Evolutionary conservation across 2,329 filamentous ascomycete genomes (phyloP), one percentile per base, ranked within the genome.

Genomic region (Aureobasidium vineae): DNA sequence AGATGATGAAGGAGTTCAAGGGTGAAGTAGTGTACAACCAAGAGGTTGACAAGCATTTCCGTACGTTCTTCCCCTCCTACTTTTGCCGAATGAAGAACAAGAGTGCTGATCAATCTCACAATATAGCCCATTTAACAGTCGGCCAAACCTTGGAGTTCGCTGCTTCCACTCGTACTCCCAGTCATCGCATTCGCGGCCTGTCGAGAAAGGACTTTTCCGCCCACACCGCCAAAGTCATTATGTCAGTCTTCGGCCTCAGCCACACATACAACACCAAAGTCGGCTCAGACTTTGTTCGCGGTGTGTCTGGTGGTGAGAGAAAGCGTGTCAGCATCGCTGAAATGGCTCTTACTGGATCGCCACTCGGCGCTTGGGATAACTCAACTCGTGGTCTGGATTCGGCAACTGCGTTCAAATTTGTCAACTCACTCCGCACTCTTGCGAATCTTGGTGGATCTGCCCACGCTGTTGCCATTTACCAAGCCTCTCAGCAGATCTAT

Each of bases 311-410:
- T 68, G 85, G 85, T 61, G 74, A 76, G 67, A 70, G 73, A 57
- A 88, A 88, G 73, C 81, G 86, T 75, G 85, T 88, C 10, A 83
- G 79, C 57, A 86, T 88, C 66, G 83, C 85, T 1, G 86, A 88
- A 68, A 79, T 79, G 76, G 71, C 78, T 45, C 70, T 81, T 2
- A 76, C 77, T 1, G 76, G 75, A 21, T 73, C 77, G 5, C 75
- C 77, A 13, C 71, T 82, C 10, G 74, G 73, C 5, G 75, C 76
- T 0, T 82, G 80, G 80, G 80, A 82, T 63, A 82, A 82, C 67
- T 76, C 73, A 2, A 81, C 80, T 2, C 73, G 83, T 67, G 84
- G 84, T 45, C 76, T 86, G 5, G 84, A 86, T 70, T 80, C 81
- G 19, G 81, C 84, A 7, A 86, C 82, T 41, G 86, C 86, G 8